Conservation (phyloP, 345 rosid species). For the Linum tenue region DNA sequence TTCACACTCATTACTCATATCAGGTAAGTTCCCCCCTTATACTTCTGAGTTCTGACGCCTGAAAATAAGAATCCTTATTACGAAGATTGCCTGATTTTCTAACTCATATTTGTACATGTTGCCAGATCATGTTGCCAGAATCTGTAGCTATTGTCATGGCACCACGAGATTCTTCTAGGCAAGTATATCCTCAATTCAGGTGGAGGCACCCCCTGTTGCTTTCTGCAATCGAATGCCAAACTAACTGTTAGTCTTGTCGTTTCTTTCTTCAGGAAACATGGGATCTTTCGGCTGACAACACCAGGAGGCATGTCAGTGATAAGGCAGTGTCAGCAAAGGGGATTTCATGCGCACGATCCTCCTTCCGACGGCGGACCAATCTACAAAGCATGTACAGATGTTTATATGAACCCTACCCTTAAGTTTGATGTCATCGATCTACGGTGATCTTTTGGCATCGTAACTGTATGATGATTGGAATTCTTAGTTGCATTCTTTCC, state of each 20-base stretch:
- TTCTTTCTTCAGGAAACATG: slow-evolving; percentile 45
- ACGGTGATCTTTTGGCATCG: slow-evolving; percentile 30
- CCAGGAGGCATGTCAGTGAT: slow-evolving; percentile 95
- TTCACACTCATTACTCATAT: slow-evolving; percentile 96
- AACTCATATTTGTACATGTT: background rate
- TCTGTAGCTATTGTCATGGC: slow-evolving; percentile 99
- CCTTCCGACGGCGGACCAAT: slow-evolving; percentile 88
- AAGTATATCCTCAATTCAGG: slow-evolving; percentile 1
- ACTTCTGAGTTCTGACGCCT: background rate
- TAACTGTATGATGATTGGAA: background rate
- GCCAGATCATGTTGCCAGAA: slow-evolving; percentile 93
- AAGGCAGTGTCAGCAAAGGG: slow-evolving; percentile 77
- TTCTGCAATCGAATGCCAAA: no score
- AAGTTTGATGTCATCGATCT: slow-evolving; percentile 83
- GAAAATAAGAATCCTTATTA: background rate
- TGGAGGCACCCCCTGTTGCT: background rate
- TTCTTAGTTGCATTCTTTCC: background rate
- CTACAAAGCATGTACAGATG: slow-evolving; percentile 72
- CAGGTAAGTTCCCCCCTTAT: slow-evolving; percentile 41
- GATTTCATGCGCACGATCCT: slow-evolving; percentile 71
- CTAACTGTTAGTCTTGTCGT: background rate
- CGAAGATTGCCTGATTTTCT: no score
- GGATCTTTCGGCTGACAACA: slow-evolving; percentile 78
- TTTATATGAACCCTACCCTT: slow-evolving; percentile 77
- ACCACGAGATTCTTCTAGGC: slow-evolving; percentile 73